A percentile compares a stretch with the other conserved stretches of the same genome.
Conservation (phyloP, 2,329 filamentous ascomycete species). For the Colletotrichum cuscutae region DNA sequence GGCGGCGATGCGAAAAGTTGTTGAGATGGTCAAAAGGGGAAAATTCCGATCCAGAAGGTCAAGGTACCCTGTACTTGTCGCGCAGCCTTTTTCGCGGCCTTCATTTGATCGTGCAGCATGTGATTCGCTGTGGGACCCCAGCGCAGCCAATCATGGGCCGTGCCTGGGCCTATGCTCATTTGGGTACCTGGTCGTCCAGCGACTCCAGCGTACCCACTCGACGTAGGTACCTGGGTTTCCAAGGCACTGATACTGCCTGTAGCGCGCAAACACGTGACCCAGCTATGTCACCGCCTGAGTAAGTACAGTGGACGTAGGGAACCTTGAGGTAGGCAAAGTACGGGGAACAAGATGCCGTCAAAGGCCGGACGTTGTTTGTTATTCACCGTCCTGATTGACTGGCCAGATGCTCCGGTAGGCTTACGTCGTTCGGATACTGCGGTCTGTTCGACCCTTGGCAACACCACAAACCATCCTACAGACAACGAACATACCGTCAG, state of each 20-base stretch:
- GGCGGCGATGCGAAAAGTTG: constrained; percentile 36
- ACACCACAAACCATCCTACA: neutral
- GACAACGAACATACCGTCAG: neutral
- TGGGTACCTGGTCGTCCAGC: constrained; percentile 16
- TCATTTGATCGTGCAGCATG: constrained; percentile 36
- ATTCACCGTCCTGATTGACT: neutral
- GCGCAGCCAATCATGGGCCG: constrained; percentile 17
- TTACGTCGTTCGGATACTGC: neutral
- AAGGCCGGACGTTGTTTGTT: neutral
- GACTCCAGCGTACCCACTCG: neutral
- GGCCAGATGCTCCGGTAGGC: neutral
- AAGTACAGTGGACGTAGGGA: too few relatives aligned
- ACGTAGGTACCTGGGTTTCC: constrained; percentile 5
- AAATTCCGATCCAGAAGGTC: constrained; percentile 35
- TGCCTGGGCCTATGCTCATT: constrained; percentile 31
- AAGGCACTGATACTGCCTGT: neutral
- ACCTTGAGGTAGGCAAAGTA: neutral
- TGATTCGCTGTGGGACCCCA: constrained; percentile 28
- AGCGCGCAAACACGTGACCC: neutral
- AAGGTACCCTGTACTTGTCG: constrained; percentile 34
- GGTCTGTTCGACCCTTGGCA: neutral
- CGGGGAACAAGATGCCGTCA: neutral
- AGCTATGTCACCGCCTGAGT: neutral
- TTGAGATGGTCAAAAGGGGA: constrained; percentile 38
- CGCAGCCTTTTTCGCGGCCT: constrained; percentile 17